Base-by-base conservation (phyloP, 169 alveolate genomes). In the Cytauxzoon felis region DNA sequence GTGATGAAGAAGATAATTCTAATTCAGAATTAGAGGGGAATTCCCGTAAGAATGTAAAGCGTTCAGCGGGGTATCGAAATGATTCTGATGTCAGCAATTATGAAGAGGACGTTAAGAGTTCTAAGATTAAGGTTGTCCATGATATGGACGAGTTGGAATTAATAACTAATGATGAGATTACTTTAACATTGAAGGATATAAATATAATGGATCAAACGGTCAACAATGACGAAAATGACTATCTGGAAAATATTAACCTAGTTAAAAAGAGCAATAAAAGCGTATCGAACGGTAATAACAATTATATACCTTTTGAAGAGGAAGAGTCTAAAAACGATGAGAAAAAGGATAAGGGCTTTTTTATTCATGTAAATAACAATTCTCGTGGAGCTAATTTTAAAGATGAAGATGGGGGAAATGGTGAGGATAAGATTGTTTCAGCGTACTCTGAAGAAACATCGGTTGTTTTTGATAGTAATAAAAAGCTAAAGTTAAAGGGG, bases 121-220 rank as follows among this genome's bases (percentile, higher is more conserved):
- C 81, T 19, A 64, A 76, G 19, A 21, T 76, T 24, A 76, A 76
- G 61, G 80, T 76, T 16, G 40, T 76, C 30, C 86, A 76, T 42
- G 61, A 76, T 19, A 61, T 65, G 0, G 68, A 76, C 18, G 81
- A 76, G 24, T 32, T 76, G 42, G 67, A 50, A 38, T 26, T 66
- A 64, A 56, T 61, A 3, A 40, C 66, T 41, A 79, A 72, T 1
- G 62, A 73, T 34, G 84, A 40, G 6, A 72, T 73, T 9, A 57
- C 71, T 8, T 68, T 76, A 1, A 76, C 81, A 0, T 32, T 76
- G 45, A 63, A 64, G 16, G 86, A 76, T 23, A 69, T 66, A 24
- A 81, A 81, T 13, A 76, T 76, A 9, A 27, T 76, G 36, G 86
- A 76, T 27, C 78, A 76, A 29, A 67, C 71, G 2, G 86, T 73